Evolutionary conservation across 345 rosid genomes (phyloP), one percentile per base, ranked within the genome.

Genomic region (Noccaea caerulescens): DNA sequence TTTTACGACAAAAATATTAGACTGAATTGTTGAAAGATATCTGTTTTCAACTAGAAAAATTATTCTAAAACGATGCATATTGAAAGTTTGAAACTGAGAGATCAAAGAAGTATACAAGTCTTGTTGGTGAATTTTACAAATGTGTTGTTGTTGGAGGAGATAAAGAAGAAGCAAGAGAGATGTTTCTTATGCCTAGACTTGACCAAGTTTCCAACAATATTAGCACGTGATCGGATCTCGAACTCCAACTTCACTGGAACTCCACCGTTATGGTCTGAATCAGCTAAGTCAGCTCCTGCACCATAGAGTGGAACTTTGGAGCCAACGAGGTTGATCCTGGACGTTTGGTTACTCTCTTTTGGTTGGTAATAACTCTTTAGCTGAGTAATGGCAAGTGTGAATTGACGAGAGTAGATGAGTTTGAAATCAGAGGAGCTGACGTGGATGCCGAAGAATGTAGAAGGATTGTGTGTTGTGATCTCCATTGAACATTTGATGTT

Each of bases 391-490:
- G 89, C 92, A 18, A 92, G 77, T 0, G 82, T 44, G 30, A 92
- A 82, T 8, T 46, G 70, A 25, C 62, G 58, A 5, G 89, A 83
- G 75, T 84, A 87, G 63, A 87, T 72, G 41, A 89, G 82, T 53
- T 85, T 80, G 76, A 87, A 66, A 9, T 80, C 68, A 6, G 85
- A 57, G 55, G 92, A 81, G 75, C 82, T 86, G 55, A 89, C 85
- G 69, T 89, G 93, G 58, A 92, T 87, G 11, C 98, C 92, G 32
- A 89, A 92, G 66, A 87, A 79, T 10, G 90, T 72, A 10, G 93
- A 90, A 44, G 91, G 93, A 68, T 89, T 92, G 80, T 89, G 73
- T n/a, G 87, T 80, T 42, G 73, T 81, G 81, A 92, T 76, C 39
- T 45, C 81, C 61, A 92, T 44, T 8, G 93, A 81, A 71, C 85